Evolutionary conservation across 371 early-diverging fungal species (phyloP).

Genomic region (Haplosporangium sp.): DNA sequence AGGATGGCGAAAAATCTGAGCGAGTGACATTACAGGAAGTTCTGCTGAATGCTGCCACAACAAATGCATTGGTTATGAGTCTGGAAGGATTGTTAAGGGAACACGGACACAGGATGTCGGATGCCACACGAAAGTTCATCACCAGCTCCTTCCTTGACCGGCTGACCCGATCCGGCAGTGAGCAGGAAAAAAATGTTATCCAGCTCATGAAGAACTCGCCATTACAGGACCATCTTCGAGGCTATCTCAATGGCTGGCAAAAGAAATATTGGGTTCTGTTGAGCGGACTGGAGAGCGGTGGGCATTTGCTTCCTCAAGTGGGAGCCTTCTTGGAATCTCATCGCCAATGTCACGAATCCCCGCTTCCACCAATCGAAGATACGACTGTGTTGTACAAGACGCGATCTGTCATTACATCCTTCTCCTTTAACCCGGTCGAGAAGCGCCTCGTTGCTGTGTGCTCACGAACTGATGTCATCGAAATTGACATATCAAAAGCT

Average conservation of each 20-base stretch:
- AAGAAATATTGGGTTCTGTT: constrained; percentile 69
- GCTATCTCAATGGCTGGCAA: constrained; percentile 53
- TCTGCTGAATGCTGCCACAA: constrained; percentile 46
- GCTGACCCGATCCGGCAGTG: constrained; percentile 37
- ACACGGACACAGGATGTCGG: constrained; percentile 52
- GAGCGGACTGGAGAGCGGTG: constrained; percentile 59
- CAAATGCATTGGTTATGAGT: constrained; percentile 51
- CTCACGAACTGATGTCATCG: constrained; percentile 67
- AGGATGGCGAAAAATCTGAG: constrained; percentile 30
- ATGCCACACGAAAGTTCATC: constrained; percentile 48
- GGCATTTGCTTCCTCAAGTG: constrained; percentile 62
- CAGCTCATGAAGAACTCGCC: constrained; percentile 35
- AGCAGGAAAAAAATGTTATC: constrained; percentile 39
- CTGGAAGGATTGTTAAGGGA: constrained; percentile 49
- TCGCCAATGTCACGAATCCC: constrained; percentile 28
- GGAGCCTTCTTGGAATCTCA: constrained; percentile 43
- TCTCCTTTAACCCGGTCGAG: constrained; percentile 56
- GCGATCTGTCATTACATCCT: constrained; percentile 49
- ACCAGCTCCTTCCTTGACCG: constrained; percentile 49
- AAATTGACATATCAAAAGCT: constrained; percentile 60
- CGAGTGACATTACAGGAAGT: constrained; percentile 27
- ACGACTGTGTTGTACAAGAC: constrained; percentile 44
- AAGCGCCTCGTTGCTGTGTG: constrained; percentile 61
- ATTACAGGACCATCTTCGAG: constrained; percentile 43
- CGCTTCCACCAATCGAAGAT: constrained; percentile 38